These are phyloP conservation scores for Sophora flavescens DNA, from an alignment of 306 rosid species.

Conservation along the genomic window DNA sequence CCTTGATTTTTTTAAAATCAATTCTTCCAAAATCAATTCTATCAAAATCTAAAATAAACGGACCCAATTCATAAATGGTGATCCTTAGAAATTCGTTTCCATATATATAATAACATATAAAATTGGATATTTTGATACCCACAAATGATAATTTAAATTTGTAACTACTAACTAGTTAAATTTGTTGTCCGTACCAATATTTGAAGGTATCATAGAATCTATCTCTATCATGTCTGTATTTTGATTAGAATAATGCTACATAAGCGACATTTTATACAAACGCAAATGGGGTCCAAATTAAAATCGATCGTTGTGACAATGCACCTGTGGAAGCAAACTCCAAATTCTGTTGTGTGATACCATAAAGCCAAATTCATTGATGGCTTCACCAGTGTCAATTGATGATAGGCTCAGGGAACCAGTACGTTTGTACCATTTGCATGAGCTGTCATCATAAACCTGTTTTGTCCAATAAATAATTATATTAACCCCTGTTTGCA, in stretches of 20 bases:
- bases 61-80: background rate
- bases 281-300: background rate
- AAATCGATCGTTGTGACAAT: background rate
- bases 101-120: too few relatives aligned
- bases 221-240: background rate
- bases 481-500: background rate
- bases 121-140: background rate
- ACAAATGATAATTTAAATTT: background rate
- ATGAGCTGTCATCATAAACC: constrained; percentile 33
- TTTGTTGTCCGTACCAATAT: background rate
- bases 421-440: constrained; percentile 4
- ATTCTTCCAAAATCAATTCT: too few relatives aligned
- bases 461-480: constrained; percentile 1
- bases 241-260: background rate
- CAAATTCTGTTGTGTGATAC: background rate
- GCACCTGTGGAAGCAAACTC: background rate
- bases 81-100: background rate
- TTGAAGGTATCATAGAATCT: background rate
- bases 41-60: too few relatives aligned
- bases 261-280: background rate
- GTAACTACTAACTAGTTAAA: background rate
- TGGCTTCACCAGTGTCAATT: background rate
- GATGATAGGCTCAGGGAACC: background rate
- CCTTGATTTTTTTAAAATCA: too few relatives aligned
- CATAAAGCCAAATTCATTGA: background rate